These are phyloP conservation scores for Cyphellophora europaea DNA, from an alignment of 2,329 filamentous ascomycete genomes.

Conservation along the genomic window DNA sequence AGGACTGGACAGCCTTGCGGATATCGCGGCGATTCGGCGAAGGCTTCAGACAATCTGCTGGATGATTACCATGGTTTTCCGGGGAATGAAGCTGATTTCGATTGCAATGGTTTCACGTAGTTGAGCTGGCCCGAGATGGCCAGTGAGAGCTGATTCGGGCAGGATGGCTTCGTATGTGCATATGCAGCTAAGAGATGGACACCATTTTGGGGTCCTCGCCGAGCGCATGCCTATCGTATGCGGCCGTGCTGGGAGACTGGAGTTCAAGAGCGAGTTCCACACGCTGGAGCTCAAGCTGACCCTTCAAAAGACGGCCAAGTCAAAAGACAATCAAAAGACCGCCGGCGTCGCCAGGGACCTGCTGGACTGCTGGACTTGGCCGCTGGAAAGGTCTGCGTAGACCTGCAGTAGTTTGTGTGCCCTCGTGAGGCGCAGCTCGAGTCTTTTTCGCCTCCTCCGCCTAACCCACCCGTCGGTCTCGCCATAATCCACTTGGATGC, in stretches of 20 bases:
- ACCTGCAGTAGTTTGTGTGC: background rate
- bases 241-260: background rate
- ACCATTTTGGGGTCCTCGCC: background rate
- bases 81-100: conserved; percentile 9
- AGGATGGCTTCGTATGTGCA: conserved; percentile 8
- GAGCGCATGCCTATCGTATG: background rate
- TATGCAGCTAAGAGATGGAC: conserved; percentile 12
- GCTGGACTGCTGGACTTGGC: too few relatives aligned
- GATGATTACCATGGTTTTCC: background rate
- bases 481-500: background rate
- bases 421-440: background rate
- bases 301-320: background rate
- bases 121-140: conserved; percentile 4
- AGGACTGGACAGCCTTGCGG: background rate
- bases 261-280: too few relatives aligned
- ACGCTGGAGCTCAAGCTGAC: too few relatives aligned
- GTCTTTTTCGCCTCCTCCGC: background rate
- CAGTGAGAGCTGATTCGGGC: conserved; percentile 8
- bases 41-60: background rate
- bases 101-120: conserved; percentile 6
- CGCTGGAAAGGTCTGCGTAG: background rate
- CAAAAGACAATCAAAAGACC: background rate
- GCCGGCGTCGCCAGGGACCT: background rate
- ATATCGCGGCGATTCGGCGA: too few relatives aligned
- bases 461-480: background rate